These are phyloP conservation scores for Bryoglossum gracile DNA, from an alignment of 495 filamentous ascomycete genomes.

Conservation along the genomic window DNA sequence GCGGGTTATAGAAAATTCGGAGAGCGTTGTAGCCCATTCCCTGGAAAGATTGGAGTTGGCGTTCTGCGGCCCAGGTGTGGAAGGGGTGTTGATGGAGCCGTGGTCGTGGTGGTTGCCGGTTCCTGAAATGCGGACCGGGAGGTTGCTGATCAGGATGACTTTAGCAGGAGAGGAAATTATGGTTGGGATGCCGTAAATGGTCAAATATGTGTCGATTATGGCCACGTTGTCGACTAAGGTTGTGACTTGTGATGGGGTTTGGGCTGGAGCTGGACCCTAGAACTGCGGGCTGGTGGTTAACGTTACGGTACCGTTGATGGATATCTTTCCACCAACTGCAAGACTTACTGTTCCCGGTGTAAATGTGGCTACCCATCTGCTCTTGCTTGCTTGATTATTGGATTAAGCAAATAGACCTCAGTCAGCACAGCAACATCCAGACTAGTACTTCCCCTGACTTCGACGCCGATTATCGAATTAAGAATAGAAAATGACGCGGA, in stretches of 20 bases:
- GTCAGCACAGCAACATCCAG: conserved; percentile 5
- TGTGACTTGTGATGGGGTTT: conserved; percentile 38
- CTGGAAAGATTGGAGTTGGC: conserved; percentile 38
- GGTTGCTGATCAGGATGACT: conserved; percentile 37
- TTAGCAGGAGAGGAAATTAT: conserved; percentile 32
- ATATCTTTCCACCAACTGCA: conserved; percentile 23
- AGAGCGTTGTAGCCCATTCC: conserved; percentile 43
- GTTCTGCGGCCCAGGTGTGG: conserved; percentile 35
- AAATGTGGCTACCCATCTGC: neutral
- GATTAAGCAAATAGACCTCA: neutral
- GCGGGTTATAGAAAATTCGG: conserved; percentile 44
- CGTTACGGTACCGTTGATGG: conserved; percentile 30
- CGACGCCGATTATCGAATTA: conserved; percentile 31
- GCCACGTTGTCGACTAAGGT: conserved; percentile 18
- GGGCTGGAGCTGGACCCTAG: conserved; percentile 40
- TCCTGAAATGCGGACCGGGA: conserved; percentile 34
- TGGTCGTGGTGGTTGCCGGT: conserved; percentile 42
- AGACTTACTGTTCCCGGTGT: conserved; percentile 21
- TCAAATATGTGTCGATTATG: conserved; percentile 39
- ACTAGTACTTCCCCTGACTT: conserved; percentile 28
- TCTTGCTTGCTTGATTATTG: neutral
- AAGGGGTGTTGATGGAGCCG: conserved; percentile 39
- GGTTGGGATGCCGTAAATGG: conserved; percentile 40
- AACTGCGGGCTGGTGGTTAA: conserved; percentile 33
- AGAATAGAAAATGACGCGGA: conserved; percentile 33